Base-by-base conservation (phyloP, 2,329 filamentous ascomycete genomes). In the Stachybotrys elegans region DNA sequence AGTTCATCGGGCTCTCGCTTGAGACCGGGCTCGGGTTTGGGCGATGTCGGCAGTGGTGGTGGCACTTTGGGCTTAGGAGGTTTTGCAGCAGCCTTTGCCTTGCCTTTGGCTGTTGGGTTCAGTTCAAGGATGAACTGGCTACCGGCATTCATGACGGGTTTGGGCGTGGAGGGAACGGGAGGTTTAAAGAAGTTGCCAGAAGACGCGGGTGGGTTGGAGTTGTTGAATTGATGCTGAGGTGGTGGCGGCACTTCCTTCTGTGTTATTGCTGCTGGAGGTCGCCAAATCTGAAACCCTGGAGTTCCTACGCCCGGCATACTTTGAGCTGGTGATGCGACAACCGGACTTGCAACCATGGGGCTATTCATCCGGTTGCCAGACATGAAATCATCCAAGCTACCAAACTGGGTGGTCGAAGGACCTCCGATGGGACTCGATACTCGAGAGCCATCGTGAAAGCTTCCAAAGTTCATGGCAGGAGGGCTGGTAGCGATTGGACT, bases 111-210 rank as follows among this genome's bases (percentile, higher is more conserved):
- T 14, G 46, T 48, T 5, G 59, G 55, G 45, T 63, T 63, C 43
- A 66, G 56, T 43, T 68, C 65, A 42, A 67, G 48, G 21, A 67
- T 61, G 39, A 67, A 59, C 44, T 68, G 65, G 41, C 56, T 65
- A 13, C 56, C 57, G 20, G 51, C 48, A 38, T 57, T 60, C 43
- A 67, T 55, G 22, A 61, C 54, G 11, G 67, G 61, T 47, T 70
- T 71, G 9, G 65, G 62, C 25, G 61, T 65, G 23, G 65, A 61
- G 22, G 67, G 66, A 9, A 67, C 54, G 2, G 67, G 65, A 6
- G 68, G 68, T 40, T 63, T 66, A 42, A 60, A 63, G 47, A 62
- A 66, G 14, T 58, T 55, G 22, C 46, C 50, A n/a, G 50, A 48
- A 22, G 48, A 54, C 25, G 48, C 46, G 35, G n/a, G n/a, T n/a